Base-by-base conservation (phyloP, 495 filamentous ascomycete genomes). In the Opeltia flavorubescens region DNA sequence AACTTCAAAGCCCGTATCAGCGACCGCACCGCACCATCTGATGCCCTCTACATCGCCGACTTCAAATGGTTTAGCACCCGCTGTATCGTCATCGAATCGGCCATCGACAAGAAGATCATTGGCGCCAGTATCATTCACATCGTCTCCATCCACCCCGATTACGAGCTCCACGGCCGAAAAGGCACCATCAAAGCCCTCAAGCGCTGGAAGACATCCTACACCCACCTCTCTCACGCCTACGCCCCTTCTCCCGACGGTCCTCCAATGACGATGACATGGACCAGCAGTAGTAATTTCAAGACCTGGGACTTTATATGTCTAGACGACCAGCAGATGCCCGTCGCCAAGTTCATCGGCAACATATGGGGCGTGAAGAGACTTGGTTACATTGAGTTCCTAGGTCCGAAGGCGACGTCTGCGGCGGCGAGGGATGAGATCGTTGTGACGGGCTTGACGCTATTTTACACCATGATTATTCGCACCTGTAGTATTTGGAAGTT, bases 271-370 rank as follows among this genome's bases (percentile, higher is more conserved):
- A 42, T 66, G 53, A 60, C 59, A 30, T 66, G 62, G 62, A 55
- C 58, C 8, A 56, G 60, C 11, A 46, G 55, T 24, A 39, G 38
- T 21, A 52, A 50, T 9, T 56, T 63, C 42, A 63, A 58, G 17
- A 56, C 31, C 7, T 66, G 62, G 60, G 59, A 66, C 42, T 66
- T 64, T 50, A 46, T 66, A 30, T 63, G 59, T 35, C 43, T 56
- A 8, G 59, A 63, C 35, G 62, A 63, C 42, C 39, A 58, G 1
- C 54, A 59, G 9, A 17, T 39, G 35, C 35, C 35, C n/a, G 18
- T 39, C 18, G 35, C 35, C 3, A 39, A 20, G 9, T 17, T 39
- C 35, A 39, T 9, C 3, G 35, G n/a, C 3, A 39, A 39, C 21
- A 3, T 7, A 4, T 39, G 35, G 35, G 3, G 4, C 3, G 4